phyloP scores from a whole-genome alignment of 495 filamentous ascomycete genomes.

The Lasiosphaeriaceae sp. region DNA sequence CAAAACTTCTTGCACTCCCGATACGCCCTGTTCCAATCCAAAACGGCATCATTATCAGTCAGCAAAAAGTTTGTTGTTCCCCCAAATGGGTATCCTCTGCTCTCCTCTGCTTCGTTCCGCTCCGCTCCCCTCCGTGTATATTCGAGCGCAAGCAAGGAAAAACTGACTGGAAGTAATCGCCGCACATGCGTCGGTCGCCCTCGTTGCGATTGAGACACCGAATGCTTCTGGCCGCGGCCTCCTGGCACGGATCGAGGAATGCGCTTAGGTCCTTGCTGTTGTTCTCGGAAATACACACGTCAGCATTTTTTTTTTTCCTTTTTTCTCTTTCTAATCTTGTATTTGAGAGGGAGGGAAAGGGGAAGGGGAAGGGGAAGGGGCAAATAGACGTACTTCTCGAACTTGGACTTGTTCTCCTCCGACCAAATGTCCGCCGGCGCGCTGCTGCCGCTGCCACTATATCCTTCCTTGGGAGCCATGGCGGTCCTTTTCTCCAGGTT shows the following conservation, averaged over 20 bases:
- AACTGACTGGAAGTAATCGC: conserved; percentile 88
- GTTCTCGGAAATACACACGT: neutral
- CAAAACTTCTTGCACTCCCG: conserved; percentile 92
- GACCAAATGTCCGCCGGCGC: conserved; percentile 31
- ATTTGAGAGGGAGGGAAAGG: neutral
- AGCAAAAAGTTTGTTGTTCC: no score
- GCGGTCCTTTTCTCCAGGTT: neutral
- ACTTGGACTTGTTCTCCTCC: conserved; percentile 41
- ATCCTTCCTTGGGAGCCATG: neutral
- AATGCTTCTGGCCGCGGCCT: conserved; percentile 81
- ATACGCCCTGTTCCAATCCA: conserved; percentile 63
- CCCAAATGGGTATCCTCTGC: no score
- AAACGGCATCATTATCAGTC: conserved; percentile 18
- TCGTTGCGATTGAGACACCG: conserved; percentile 83
- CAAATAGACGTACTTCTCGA: conserved; percentile 34
- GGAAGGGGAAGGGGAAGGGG: neutral
- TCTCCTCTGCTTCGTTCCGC: no score
- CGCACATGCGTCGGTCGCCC: conserved; percentile 80
- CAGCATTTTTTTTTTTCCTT: no score
- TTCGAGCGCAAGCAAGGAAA: neutral
- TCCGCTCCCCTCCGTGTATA: no score
- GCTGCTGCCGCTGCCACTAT: neutral
- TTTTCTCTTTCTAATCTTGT: no score
- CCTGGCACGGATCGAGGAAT: conserved; percentile 92
- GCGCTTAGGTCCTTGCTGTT: conserved; percentile 76